A percentile compares a stretch with the other conserved stretches of the same genome.
These are phyloP conservation scores for Inonotus obliquus DNA, from an alignment of 1,284 basidiomycete genomes.

Conservation along the genomic window DNA sequence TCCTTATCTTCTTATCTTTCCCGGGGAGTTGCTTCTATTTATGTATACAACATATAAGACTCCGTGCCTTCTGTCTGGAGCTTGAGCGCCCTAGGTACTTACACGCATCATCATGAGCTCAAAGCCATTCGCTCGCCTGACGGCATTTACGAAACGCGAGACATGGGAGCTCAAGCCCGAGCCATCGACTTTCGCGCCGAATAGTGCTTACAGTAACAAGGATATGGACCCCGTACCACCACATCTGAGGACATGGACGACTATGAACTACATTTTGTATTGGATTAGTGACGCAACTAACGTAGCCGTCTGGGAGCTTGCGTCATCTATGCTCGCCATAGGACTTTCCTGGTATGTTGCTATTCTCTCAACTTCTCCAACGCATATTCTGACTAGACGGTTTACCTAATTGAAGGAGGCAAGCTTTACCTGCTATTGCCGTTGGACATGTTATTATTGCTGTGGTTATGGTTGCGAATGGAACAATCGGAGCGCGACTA, in stretches of 20 bases:
- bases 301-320: conserved; percentile 40
- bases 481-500: conserved; percentile 66
- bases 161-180: conserved; percentile 45
- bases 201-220: conserved; percentile 59
- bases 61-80: not conserved
- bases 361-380: not conserved
- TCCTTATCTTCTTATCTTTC: not conserved
- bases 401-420: conserved; percentile 35
- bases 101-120: not conserved
- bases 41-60: not conserved
- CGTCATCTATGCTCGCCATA: conserved; percentile 59
- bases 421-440: conserved; percentile 60
- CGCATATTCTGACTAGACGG: not conserved
- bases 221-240: conserved; percentile 71
- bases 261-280: conserved; percentile 56
- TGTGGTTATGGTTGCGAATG: conserved; percentile 58
- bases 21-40: not conserved
- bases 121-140: not conserved
- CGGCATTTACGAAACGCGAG: conserved; percentile 16
- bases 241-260: conserved; percentile 56
- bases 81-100: not conserved
- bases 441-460: conserved; percentile 57
- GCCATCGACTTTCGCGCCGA: conserved; percentile 46
- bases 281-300: conserved; percentile 64
- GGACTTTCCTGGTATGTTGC: conserved; percentile 55